Base-by-base conservation (phyloP, 1,139 yeast genomes). In the Debaryomycetaceae sp. region DNA sequence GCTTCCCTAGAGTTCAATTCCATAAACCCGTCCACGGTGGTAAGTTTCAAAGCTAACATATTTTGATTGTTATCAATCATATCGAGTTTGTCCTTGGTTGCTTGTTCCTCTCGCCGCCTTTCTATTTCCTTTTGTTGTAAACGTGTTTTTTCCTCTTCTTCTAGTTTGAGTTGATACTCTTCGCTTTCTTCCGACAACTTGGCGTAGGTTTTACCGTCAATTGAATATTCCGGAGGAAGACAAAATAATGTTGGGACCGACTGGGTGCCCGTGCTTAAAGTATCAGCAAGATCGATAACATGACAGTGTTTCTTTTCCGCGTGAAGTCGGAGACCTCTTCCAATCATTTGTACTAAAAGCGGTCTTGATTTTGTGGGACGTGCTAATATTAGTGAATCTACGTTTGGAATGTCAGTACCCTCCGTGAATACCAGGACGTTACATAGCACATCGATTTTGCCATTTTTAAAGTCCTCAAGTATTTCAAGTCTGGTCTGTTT, bases 351-450 rank as follows among this genome's bases (percentile, higher is more conserved):
- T 14, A 81, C 75, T 35, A 88, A 61, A 36, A 89, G 63, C 0
- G 86, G 78, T 28, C 81, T 65, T 1, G 97, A 88, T 44, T 73
- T 73, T 0, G 97, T 87, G 1, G 97, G 97, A 32, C 97, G 66
- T 4, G 88, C 86, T 28, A 91, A 63, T 36, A 91, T 67, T 6
- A 91, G 65, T 19, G 89, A 83, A 56, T 91, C 98, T 42, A 91
- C 85, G 47, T 83, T 83, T 2, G 98, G 98, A 17, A 91, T 83
- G 61, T 91, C 98, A 0, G 98, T 88, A 0, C 98, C 98, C 59
- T 92, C 98, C 0, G 96, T 91, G 51, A 91, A 84, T 3, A 91
- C 88, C 17, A 85, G 88, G 54, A 96, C 95, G 55, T 92, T 92
- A 60, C 94, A 77, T 22, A 91, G 62, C 0, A 92, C 95, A 4